phyloP scores from a whole-genome alignment of 2,329 filamentous ascomycete genomes.

The Pleochaeta shiraiana region DNA sequence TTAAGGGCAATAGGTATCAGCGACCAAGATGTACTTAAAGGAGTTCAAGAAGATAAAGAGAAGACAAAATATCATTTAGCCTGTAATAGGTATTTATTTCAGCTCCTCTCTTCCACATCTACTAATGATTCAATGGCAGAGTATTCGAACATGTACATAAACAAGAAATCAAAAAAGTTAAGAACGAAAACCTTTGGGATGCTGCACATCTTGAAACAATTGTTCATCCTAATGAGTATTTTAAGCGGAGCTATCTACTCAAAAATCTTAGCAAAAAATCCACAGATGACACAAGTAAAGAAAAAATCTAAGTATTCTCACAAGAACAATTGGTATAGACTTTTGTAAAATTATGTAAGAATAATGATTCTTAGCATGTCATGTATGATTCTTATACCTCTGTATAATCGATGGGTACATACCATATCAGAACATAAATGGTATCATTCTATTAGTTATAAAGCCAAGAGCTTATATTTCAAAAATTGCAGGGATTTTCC shows the following conservation, averaged over 20 bases:
- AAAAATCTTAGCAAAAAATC: constrained; percentile 41
- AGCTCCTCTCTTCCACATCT: background rate
- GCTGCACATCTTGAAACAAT: constrained; percentile 76
- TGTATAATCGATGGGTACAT: no score
- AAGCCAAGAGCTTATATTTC: no score
- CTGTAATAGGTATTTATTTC: constrained; percentile 52
- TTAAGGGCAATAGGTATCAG: constrained; percentile 59
- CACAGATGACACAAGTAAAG: background rate
- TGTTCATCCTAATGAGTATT: constrained; percentile 94
- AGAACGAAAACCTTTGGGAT: constrained; percentile 50
- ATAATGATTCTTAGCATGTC: no score
- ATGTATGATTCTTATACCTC: no score
- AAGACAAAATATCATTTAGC: constrained; percentile 84
- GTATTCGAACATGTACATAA: constrained; percentile 85
- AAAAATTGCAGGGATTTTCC: no score
- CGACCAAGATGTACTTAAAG: constrained; percentile 56
- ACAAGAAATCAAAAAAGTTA: constrained; percentile 51
- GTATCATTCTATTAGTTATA: no score
- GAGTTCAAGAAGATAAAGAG: constrained; percentile 72
- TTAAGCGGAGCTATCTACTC: constrained; percentile 78
- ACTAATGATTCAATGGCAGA: constrained; percentile 23
- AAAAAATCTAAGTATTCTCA: no score
- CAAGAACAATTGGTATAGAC: no score
- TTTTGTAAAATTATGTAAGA: no score
- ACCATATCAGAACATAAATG: no score